A percentile compares a stretch with the other conserved stretches of the same genome.
Evolutionary conservation across 1,284 basidiomycete species (phyloP).

Genomic region (Calocybe gambosa): DNA sequence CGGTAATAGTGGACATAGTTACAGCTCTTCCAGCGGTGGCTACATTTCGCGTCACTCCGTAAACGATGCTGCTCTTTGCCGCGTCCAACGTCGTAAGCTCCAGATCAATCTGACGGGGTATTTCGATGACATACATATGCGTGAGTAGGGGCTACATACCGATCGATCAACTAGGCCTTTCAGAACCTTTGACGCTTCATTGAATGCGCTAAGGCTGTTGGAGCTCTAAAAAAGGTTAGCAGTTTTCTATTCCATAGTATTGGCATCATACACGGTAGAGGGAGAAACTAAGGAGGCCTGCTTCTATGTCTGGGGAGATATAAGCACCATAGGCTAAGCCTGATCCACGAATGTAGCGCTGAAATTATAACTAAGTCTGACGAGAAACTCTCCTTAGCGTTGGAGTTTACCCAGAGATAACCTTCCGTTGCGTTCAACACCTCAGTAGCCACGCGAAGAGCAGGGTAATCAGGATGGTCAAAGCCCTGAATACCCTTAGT

Average conservation of each 20-base stretch:
- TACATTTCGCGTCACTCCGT: slow-evolving; percentile 72
- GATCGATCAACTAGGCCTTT: slow-evolving; percentile 72
- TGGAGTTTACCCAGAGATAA: slow-evolving; percentile 78
- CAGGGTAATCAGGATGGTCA: slow-evolving; percentile 80
- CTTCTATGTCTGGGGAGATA: slow-evolving; percentile 75
- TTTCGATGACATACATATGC: slow-evolving; percentile 1
- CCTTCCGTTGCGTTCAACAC: slow-evolving; percentile 93
- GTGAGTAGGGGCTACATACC: slow-evolving; percentile 43
- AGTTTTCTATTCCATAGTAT: background rate
- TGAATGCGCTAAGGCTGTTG: slow-evolving; percentile 79
- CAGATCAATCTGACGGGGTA: slow-evolving; percentile 63
- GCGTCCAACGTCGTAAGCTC: slow-evolving; percentile 85
- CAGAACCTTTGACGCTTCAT: slow-evolving; percentile 75
- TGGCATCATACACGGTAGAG: slow-evolving; percentile 66
- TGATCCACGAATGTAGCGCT: slow-evolving; percentile 84
- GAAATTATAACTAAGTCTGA: slow-evolving; percentile 15
- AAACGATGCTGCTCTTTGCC: slow-evolving; percentile 90
- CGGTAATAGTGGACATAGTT: slow-evolving; percentile 22
- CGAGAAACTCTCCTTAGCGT: background rate
- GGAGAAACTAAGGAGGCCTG: slow-evolving; percentile 76
- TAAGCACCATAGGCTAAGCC: slow-evolving; percentile 93
- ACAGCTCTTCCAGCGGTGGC: slow-evolving; percentile 85
- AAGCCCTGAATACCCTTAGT: slow-evolving; percentile 79
- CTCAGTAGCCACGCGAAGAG: slow-evolving; percentile 79
- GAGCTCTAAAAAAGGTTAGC: slow-evolving; percentile 59